These are phyloP conservation scores for Pinus albicaulis DNA, from an alignment of 75 land plant genomes.

Conservation along the genomic window DNA sequence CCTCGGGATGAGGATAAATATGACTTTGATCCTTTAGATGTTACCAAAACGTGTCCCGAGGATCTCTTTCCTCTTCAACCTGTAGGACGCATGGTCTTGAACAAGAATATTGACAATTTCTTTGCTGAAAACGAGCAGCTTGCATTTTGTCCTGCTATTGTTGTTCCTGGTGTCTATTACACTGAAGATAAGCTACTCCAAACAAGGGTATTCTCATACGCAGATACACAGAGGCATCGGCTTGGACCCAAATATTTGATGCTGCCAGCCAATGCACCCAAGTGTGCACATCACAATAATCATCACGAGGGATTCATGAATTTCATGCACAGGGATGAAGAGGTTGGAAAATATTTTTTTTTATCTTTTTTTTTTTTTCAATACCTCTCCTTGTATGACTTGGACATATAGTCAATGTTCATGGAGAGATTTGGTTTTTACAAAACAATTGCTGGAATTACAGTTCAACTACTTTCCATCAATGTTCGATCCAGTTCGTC, in stretches of 20 bases:
- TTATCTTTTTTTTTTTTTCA: neutral
- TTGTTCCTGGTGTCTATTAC: slow-evolving; percentile 77
- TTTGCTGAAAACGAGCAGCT: slow-evolving; percentile 84
- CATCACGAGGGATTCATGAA: slow-evolving; percentile 95
- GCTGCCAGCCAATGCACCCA: slow-evolving; percentile 89
- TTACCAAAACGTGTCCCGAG: slow-evolving; percentile 84
- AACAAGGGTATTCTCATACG: slow-evolving; percentile 65
- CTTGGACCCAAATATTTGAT: slow-evolving; percentile 83
- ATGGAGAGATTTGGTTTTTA: neutral
- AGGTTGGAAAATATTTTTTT: slow-evolving; percentile 30
- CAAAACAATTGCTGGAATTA: neutral
- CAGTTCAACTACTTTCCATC: slow-evolving; percentile 96
- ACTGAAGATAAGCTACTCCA: slow-evolving; percentile 86
- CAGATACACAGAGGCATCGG: slow-evolving; percentile 86
- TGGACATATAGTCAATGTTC: neutral
- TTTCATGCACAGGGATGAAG: slow-evolving; percentile 92
- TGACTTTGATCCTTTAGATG: slow-evolving; percentile 74
- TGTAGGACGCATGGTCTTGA: slow-evolving; percentile 77
- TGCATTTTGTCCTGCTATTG: slow-evolving; percentile 65
- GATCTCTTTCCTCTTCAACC: slow-evolving; percentile 79
- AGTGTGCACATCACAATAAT: slow-evolving; percentile 93
- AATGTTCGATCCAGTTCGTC: slow-evolving; percentile 72
- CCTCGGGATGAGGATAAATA: slow-evolving; percentile 56
- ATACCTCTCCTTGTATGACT: too few species aligned
- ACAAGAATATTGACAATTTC: slow-evolving; percentile 86